Percentiles rank a stretch among this genome's conserved stretches.
phyloP scores from a whole-genome alignment of 1,284 basidiomycete species.

The Puccinia horiana region DNA sequence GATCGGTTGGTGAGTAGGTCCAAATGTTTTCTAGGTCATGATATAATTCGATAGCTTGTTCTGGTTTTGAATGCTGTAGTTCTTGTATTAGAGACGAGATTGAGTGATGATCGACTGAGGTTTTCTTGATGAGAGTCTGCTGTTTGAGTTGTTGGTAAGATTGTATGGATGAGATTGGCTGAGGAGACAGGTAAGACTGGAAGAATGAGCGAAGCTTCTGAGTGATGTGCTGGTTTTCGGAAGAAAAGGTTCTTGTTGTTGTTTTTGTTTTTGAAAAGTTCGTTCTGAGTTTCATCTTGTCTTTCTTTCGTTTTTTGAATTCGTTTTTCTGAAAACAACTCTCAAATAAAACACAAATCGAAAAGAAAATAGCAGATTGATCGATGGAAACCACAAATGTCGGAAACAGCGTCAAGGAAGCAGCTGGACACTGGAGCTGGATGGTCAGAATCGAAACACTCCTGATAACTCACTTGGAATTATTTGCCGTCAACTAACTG shows the following conservation, averaged over 20 bases:
- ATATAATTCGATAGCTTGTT: background rate
- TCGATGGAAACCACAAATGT: no score
- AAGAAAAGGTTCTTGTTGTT: background rate
- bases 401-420: no score
- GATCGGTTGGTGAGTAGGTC: conserved; percentile 3
- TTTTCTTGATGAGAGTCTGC: background rate
- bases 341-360: no score
- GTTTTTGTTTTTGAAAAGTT: background rate
- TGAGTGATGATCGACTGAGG: background rate
- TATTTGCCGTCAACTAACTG: no score
- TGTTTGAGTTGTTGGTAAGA: background rate
- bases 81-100: conserved; percentile 4
- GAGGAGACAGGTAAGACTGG: background rate
- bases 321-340: background rate
- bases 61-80: background rate
- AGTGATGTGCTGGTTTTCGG: background rate
- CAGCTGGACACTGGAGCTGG: no score
- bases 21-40: conserved; percentile 13
- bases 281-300: background rate
- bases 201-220: background rate
- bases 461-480: no score
- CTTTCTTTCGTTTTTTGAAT: background rate
- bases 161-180: background rate
- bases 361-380: no score
- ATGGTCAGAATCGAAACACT: no score